Evolutionary conservation across 306 rosid species (phyloP), one percentile per base, ranked within the genome.

Genomic region (Arachis stenosperma): DNA sequence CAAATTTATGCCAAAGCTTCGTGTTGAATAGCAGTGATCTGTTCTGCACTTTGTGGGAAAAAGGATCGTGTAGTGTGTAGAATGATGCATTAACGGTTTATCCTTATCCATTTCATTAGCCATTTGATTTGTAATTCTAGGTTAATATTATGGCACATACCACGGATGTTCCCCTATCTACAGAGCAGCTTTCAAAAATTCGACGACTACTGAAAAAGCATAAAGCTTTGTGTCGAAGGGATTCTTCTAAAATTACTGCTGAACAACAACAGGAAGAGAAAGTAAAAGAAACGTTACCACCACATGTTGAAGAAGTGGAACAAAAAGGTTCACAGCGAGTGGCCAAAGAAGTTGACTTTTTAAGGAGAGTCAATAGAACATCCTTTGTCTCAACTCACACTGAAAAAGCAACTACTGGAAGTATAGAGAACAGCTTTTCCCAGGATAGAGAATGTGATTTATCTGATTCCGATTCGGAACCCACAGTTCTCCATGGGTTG

Each of bases 101-200:
- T 33, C 37, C 37, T 73, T 54, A 65, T 61, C 54, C 33, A 54
- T 84, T 81, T 54, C 65, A 67, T 68, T 68, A 58, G 48, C 64
- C 75, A 43, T 76, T 71, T 73, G 63, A 29, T 79, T 68, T 76
- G 56, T 67, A 44, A 76, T 70, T 66, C 75, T 88, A 95, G 99
- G 96, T 95, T 79, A 91, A 90, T 81, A 84, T 95, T 67, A 81
- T 95, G 98, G 90, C 91, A 61, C 90, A 95, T 75, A 82, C 89
- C 53, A 73, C 85, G 30, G 96, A 91, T 77, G 82, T 48, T 79
- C 96, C 96, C 40, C 87, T 90, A 81, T 83, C 98, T 70, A 80
- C 86, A 7, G 96, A 91, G 67, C 93, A 91, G 54, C 88, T 89
- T 79, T 73, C 89, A 3, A 90, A 83, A 83, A 84, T 91, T 69